These are phyloP conservation scores for Rosa lucieae DNA, from an alignment of 306 rosid genomes.

Conservation along the genomic window DNA sequence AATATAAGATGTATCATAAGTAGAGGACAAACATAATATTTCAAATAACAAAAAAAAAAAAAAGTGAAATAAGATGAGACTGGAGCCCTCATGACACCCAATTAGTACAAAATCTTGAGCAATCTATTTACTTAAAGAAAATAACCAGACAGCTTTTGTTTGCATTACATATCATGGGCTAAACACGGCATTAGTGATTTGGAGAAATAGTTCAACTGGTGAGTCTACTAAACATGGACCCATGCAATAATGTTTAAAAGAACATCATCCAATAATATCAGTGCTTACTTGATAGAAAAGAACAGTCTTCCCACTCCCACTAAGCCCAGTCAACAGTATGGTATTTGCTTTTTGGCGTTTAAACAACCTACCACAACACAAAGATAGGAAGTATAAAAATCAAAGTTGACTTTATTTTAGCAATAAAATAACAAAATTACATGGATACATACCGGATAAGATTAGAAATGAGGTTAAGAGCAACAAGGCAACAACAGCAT, in stretches of 20 bases:
- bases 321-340: slow-evolving; percentile 70
- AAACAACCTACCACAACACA: slow-evolving; percentile 52
- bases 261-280: background rate
- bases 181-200: background rate
- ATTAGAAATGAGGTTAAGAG: slow-evolving; percentile 50
- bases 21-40: too few species aligned
- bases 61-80: too few species aligned
- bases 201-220: background rate
- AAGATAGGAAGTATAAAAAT: background rate
- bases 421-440: background rate
- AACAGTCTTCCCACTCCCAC: slow-evolving; percentile 85
- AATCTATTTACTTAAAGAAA: too few species aligned
- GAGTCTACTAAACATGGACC: background rate
- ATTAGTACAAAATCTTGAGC: too few species aligned
- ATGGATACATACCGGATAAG: slow-evolving; percentile 33
- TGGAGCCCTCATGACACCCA: too few species aligned
- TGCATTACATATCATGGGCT: background rate
- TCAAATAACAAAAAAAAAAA: too few species aligned
- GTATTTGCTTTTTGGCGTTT: slow-evolving; percentile 69
- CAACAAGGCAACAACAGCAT: slow-evolving; percentile 48
- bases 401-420: background rate
- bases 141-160: background rate
- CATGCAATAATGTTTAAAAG: background rate
- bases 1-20: too few species aligned
- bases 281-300: slow-evolving; percentile 72